Percentiles rank a stretch among this genome's conserved stretches.
Evolutionary conservation across 2,329 filamentous ascomycete species (phyloP).

Genomic region (Nemania sp.): DNA sequence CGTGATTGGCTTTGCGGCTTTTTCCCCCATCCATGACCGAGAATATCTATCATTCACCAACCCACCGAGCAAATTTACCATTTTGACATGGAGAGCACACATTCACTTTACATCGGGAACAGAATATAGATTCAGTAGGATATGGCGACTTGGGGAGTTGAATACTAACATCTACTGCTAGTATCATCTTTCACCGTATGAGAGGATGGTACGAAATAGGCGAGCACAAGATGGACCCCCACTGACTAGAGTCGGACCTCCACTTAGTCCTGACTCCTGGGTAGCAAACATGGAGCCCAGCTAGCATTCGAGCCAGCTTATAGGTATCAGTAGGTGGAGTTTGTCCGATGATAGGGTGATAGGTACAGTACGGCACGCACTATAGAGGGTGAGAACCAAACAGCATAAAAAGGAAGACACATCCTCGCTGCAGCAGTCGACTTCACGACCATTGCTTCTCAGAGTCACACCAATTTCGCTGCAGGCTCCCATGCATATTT

Average conservation of each 20-base stretch:
- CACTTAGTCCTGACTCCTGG: conserved; percentile 36
- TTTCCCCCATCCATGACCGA: conserved; percentile 11
- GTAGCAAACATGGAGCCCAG: conserved; percentile 26
- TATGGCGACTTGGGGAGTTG: neutral
- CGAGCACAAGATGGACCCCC: conserved; percentile 18
- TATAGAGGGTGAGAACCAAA: conserved; percentile 21
- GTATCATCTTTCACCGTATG: neutral
- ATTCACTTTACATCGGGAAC: neutral
- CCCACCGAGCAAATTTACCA: neutral
- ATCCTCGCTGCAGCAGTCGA: conserved; percentile 28
- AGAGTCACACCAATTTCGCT: conserved; percentile 22
- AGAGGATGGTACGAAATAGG: conserved; percentile 6
- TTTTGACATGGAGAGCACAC: neutral
- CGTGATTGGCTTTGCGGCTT: conserved; percentile 28
- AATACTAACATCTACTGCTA: neutral
- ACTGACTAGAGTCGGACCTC: conserved; percentile 32
- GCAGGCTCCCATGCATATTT: neutral
- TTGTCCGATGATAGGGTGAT: conserved; percentile 19
- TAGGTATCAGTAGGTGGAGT: conserved; percentile 31
- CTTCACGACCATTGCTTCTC: conserved; percentile 5
- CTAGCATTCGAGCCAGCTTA: conserved; percentile 21
- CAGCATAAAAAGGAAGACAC: conserved; percentile 40
- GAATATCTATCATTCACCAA: conserved; percentile 1
- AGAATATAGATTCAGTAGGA: neutral
- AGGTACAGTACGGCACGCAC: neutral